Evolutionary conservation across 306 rosid genomes (phyloP).

Genomic region (Glycyrrhiza uralensis): DNA sequence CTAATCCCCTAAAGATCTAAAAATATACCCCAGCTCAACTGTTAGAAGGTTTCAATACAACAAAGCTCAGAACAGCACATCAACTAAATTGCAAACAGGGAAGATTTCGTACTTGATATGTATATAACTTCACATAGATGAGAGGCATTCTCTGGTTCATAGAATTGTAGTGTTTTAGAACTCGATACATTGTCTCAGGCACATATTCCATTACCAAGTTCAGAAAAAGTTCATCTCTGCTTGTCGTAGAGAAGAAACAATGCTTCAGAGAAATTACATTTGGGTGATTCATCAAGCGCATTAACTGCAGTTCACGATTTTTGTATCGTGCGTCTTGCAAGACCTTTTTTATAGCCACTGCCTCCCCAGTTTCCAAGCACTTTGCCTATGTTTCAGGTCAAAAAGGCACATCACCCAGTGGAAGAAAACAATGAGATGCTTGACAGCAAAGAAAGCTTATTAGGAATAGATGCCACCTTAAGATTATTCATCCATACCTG

Average conservation of each 20-base stretch:
- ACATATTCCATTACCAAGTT: slow-evolving; percentile 85
- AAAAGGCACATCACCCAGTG: neutral
- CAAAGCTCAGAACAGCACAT: neutral
- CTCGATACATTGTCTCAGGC: slow-evolving; percentile 76
- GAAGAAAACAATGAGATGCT: slow-evolving; percentile 18
- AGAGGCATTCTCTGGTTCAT: slow-evolving; percentile 86
- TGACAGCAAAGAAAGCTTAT: neutral
- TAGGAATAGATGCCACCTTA: neutral
- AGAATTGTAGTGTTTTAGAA: slow-evolving; percentile 64
- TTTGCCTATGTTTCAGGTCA: slow-evolving; percentile 56
- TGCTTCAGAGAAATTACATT: slow-evolving; percentile 79
- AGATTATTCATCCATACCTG: slow-evolving; percentile 52
- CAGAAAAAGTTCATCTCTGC: slow-evolving; percentile 74
- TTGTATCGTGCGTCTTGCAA: slow-evolving; percentile 75
- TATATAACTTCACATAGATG: slow-evolving; percentile 75
- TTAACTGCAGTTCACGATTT: slow-evolving; percentile 82
- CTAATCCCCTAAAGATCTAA: slow-evolving; percentile 85
- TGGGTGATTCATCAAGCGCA: slow-evolving; percentile 92
- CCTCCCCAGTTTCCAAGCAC: slow-evolving; percentile 78
- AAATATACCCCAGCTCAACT: slow-evolving; percentile 9
- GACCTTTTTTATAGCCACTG: slow-evolving; percentile 83
- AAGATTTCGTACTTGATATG: slow-evolving; percentile 69
- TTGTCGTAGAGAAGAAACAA: slow-evolving; percentile 82
- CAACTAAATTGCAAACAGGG: neutral
- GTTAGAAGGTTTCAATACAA: neutral